phyloP scores from a whole-genome alignment of 1,284 basidiomycete genomes.

The Puccinia hordei region DNA sequence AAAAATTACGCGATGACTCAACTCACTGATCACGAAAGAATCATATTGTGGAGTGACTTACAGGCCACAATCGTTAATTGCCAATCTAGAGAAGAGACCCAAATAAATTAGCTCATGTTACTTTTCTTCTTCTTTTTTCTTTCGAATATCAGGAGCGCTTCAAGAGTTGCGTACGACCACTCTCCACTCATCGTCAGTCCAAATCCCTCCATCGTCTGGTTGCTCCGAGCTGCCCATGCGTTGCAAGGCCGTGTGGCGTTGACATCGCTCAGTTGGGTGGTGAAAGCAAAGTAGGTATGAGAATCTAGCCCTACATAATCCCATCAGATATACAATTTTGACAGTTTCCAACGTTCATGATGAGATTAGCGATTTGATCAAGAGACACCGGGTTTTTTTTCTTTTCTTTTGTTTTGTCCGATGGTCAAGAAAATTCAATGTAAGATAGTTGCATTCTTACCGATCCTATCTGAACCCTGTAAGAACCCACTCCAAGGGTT shows the following conservation, averaged over 20 bases:
- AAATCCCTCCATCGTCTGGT: slow-evolving; percentile 47
- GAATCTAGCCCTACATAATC: slow-evolving; percentile 32
- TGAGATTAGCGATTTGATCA: background rate
- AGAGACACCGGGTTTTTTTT: background rate
- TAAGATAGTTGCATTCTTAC: slow-evolving; percentile 18
- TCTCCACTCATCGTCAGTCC: slow-evolving; percentile 42
- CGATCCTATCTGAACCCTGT: slow-evolving; percentile 47
- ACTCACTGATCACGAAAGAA: too few species aligned
- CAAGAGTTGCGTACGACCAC: slow-evolving; percentile 37
- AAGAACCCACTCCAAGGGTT: slow-evolving; percentile 44
- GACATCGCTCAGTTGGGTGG: slow-evolving; percentile 23
- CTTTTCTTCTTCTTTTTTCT: too few species aligned
- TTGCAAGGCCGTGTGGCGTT: slow-evolving; percentile 45
- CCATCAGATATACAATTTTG: background rate
- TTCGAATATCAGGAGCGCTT: background rate
- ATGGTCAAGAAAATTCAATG: background rate
- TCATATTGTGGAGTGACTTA: background rate
- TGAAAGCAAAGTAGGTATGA: slow-evolving; percentile 46
- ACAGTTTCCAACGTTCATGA: background rate
- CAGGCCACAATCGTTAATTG: slow-evolving; percentile 50
- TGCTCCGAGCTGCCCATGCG: slow-evolving; percentile 40
- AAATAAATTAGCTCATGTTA: background rate
- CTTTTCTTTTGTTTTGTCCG: background rate
- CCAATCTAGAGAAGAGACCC: slow-evolving; percentile 28
- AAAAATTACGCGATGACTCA: background rate